These are phyloP conservation scores for Solanum infundibuliforme DNA, from an alignment of 257 asterid genomes.

Conservation along the genomic window DNA sequence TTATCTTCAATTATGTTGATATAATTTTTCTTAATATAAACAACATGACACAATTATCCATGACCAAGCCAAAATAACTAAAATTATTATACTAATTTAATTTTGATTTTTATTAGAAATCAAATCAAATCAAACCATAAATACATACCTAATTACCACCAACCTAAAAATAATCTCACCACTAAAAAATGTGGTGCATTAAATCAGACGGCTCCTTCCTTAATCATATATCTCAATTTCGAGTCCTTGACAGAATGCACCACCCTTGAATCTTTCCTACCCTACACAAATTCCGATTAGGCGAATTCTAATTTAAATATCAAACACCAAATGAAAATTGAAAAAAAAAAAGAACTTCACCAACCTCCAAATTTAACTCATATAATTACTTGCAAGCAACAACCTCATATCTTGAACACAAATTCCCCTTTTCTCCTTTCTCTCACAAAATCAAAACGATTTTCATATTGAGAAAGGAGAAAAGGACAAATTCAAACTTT, in stretches of 20 bases:
- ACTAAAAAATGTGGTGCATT: neutral
- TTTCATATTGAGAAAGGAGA: neutral
- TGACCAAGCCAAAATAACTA: neutral
- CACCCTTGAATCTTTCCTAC: fast-evolving
- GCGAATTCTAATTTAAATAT: fast-evolving
- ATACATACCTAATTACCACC: neutral
- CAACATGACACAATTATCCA: neutral
- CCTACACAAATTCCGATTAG: too few species aligned
- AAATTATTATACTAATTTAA: neutral
- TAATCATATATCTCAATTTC: neutral
- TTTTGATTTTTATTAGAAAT: neutral
- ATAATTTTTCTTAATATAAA: neutral
- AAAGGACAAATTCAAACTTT: neutral
- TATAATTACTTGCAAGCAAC: neutral
- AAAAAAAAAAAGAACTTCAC: neutral
- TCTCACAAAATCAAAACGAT: neutral
- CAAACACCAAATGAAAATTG: neutral
- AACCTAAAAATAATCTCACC: neutral
- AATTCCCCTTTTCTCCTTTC: neutral
- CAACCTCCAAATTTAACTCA: neutral
- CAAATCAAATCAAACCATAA: neutral
- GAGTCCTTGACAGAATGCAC: too few species aligned
- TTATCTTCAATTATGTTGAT: too few species aligned
- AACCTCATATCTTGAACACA: neutral
- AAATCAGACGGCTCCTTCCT: too few species aligned